A percentile compares a stretch with the other conserved stretches of the same genome.
phyloP scores from a whole-genome alignment of 73 alveolate species.

The Paramecium sexaurelia region DNA sequence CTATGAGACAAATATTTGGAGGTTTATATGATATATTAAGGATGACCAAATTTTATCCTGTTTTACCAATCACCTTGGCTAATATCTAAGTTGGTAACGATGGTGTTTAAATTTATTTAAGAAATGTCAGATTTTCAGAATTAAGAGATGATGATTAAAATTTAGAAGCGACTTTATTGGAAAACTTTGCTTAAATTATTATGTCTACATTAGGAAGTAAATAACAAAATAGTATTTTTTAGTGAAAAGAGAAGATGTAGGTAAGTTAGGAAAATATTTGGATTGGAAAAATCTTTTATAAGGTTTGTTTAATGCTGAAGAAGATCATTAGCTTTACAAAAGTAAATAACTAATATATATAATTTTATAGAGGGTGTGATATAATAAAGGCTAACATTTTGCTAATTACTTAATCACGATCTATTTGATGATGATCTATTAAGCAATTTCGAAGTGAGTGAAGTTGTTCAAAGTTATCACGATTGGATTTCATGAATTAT shows the following conservation, averaged over 20 bases:
- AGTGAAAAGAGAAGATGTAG: constrained; percentile 27
- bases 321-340: constrained; percentile 25
- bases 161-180: constrained; percentile 52
- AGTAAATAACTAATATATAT: neutral
- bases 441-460: constrained; percentile 4
- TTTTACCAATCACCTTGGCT: constrained; percentile 11
- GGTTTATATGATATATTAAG: constrained; percentile 48
- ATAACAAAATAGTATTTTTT: neutral
- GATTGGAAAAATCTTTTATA: constrained; percentile 45
- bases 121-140: constrained; percentile 6
- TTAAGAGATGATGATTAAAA: constrained; percentile 4
- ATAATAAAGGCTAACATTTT: neutral
- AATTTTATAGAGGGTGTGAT: neutral
- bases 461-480: neutral
- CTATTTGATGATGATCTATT: constrained; percentile 44
- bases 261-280: constrained; percentile 9
- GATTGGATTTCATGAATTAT: neutral
- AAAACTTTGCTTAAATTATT: constrained; percentile 38
- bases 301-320: constrained; percentile 57
- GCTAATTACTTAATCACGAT: constrained; percentile 41
- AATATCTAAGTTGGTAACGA: constrained; percentile 36
- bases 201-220: constrained; percentile 37
- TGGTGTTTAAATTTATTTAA: constrained; percentile 18
- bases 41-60: constrained; percentile 30
- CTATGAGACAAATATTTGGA: constrained; percentile 4